Percentiles rank a stretch among this genome's conserved stretches.
These are phyloP conservation scores for Nyssa sinensis DNA, from an alignment of 148 eudicot species.

Conservation along the genomic window DNA sequence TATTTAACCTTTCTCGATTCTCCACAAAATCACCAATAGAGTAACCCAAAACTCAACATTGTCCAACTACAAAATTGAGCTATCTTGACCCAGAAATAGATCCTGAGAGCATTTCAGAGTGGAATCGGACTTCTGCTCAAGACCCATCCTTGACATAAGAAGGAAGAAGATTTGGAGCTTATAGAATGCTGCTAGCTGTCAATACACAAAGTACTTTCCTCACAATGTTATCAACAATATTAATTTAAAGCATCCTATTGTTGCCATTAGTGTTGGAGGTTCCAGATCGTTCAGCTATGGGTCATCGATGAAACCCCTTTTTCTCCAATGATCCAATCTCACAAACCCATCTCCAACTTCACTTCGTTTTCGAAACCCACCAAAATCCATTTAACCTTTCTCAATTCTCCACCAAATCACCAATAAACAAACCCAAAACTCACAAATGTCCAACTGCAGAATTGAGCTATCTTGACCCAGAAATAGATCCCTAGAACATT, in stretches of 20 bases:
- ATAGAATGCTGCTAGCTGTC: constrained; percentile 70
- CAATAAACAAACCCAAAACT: constrained; percentile 12
- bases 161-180: constrained; percentile 96
- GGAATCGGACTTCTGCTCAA: constrained; percentile 95
- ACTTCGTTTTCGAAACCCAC: constrained; percentile 33
- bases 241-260: constrained; percentile 74
- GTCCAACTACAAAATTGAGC: constrained; percentile 81
- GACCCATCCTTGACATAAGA: constrained; percentile 90
- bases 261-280: too few species aligned
- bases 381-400: constrained; percentile 21
- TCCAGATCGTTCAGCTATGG: too few species aligned
- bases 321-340: constrained; percentile 30
- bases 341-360: constrained; percentile 41
- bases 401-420: constrained; percentile 16
- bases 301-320: too few species aligned
- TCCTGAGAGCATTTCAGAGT: constrained; percentile 62
- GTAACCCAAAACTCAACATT: constrained; percentile 22
- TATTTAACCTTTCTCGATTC: constrained; percentile 11
- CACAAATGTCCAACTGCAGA: constrained; percentile 76
- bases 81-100: constrained; percentile 74
- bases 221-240: constrained; percentile 89
- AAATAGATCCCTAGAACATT: constrained; percentile 56
- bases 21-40: constrained; percentile 16
- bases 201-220: constrained; percentile 82
- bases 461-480: constrained; percentile 76